Conservation (phyloP, 148 eudicot genomes). For the Tetragonia tetragonoides region DNA sequence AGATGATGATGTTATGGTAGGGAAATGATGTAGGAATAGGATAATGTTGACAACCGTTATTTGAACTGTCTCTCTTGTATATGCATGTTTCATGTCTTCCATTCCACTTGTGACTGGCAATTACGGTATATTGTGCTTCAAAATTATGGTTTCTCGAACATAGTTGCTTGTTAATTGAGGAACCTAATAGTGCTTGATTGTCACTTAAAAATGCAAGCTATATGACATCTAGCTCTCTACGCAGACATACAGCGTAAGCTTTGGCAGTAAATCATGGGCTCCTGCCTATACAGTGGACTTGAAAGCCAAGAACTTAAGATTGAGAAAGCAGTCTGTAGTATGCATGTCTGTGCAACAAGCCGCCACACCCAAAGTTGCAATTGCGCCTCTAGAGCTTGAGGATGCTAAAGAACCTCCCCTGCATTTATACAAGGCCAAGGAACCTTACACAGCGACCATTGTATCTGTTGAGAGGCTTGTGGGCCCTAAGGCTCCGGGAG, state of each 20-base stretch:
- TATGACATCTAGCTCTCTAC: conserved; percentile 24
- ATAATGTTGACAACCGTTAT: background rate
- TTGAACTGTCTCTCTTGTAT: background rate
- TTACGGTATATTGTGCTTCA: background rate
- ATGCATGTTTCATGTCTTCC: conserved; percentile 1
- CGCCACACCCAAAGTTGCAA: conserved; percentile 55
- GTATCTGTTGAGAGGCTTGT: conserved; percentile 91
- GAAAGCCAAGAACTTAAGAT: conserved; percentile 35
- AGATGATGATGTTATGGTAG: background rate
- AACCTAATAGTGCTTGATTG: background rate
- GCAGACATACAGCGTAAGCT: conserved; percentile 48
- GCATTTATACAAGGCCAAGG: conserved; percentile 71
- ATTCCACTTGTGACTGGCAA: conserved; percentile 4
- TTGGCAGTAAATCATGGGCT: conserved; percentile 52
- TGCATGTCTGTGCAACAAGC: conserved; percentile 86
- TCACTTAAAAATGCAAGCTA: conserved; percentile 14
- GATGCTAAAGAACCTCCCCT: conserved; percentile 74
- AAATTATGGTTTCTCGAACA: background rate
- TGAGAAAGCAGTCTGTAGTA: conserved; percentile 43
- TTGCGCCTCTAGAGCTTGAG: conserved; percentile 67
- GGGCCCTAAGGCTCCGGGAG: conserved; percentile 92
- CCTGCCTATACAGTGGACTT: conserved; percentile 33
- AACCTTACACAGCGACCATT: conserved; percentile 78
- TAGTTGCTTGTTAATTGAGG: background rate
- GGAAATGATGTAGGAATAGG: background rate